phyloP scores from a whole-genome alignment of 2,329 filamentous ascomycete species.

The Alternaria conjuncta region DNA sequence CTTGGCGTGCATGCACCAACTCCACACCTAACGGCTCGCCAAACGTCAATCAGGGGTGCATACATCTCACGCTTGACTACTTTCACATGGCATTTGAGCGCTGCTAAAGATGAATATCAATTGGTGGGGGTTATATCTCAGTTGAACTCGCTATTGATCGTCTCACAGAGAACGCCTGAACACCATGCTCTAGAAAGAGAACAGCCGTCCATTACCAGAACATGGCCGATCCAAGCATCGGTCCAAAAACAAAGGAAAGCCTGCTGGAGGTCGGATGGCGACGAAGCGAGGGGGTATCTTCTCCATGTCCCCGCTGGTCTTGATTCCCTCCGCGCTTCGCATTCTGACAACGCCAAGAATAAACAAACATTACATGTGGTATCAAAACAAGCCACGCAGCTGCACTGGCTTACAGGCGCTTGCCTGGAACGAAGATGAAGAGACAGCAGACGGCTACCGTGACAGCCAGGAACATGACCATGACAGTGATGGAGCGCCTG shows the following conservation, averaged over 20 bases:
- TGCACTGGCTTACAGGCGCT: constrained; percentile 63
- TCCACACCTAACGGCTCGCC: constrained; percentile 17
- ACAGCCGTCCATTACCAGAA: constrained; percentile 10
- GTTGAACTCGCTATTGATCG: constrained; percentile 1
- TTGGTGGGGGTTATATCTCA: background rate
- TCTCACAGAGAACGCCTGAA: constrained; percentile 5
- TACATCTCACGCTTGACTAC: background rate
- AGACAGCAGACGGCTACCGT: constrained; percentile 84
- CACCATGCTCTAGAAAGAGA: constrained; percentile 14
- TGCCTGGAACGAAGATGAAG: constrained; percentile 95
- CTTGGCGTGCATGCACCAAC: constrained; percentile 16
- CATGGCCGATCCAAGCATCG: constrained; percentile 1
- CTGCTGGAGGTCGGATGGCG: constrained; percentile 11
- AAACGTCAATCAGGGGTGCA: constrained; percentile 9
- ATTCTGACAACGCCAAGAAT: constrained; percentile 16
- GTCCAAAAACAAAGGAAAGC: constrained; percentile 15
- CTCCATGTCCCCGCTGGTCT: constrained; percentile 9
- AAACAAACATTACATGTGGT: constrained; percentile 28
- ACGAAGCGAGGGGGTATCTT: constrained; percentile 23
- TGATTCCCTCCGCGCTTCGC: constrained; percentile 8
- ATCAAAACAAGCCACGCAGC: constrained; percentile 3
- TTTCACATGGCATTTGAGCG: background rate
- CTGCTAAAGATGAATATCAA: background rate
- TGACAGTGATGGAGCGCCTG: constrained; percentile 81
- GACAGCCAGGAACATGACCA: constrained; percentile 75